Evolutionary conservation across 1,139 yeast species (phyloP).

Genomic region (Kodamaea fungicola): DNA sequence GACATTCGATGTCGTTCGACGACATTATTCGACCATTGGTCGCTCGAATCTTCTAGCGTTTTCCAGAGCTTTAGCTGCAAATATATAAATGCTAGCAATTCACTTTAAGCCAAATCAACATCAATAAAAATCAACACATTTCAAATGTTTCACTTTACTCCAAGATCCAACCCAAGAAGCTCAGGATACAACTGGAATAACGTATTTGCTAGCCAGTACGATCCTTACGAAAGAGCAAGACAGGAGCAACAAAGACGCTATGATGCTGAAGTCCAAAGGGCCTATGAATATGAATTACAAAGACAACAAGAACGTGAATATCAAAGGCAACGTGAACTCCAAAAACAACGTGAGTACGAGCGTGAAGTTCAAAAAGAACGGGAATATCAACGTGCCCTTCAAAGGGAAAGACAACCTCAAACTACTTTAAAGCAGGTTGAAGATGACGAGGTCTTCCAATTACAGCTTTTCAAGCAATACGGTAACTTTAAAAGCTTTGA

Average conservation of each 20-base stretch:
- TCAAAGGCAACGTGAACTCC: constrained; percentile 1
- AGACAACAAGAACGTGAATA: constrained; percentile 1
- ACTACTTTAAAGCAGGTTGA: constrained; percentile 20
- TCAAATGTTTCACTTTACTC: constrained; percentile 2
- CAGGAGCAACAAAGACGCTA: constrained; percentile 1
- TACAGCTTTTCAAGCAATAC: constrained; percentile 34
- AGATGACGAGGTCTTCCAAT: constrained; percentile 34
- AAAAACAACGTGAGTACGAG: constrained; percentile 4
- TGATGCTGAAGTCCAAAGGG: constrained; percentile 1
- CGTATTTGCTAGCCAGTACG: too few relatives aligned
- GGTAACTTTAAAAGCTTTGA: constrained; percentile 40
- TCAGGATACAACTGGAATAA: too few relatives aligned
- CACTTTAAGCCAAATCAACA: not conserved
- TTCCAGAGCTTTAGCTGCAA: constrained; percentile 10
- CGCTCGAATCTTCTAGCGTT: constrained; percentile 7
- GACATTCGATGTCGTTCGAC: not conserved
- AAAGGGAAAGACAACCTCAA: constrained; percentile 1
- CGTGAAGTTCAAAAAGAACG: not conserved
- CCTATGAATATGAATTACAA: not conserved
- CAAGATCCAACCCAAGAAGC: not conserved
- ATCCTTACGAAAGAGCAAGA: not conserved
- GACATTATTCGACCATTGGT: not conserved
- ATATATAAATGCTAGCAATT: constrained; percentile 3
- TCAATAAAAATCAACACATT: constrained; percentile 2
- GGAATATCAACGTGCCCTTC: not conserved